Conservation (phyloP, 2,329 filamentous ascomycete genomes). For the Akanthomyces dipterigenus region DNA sequence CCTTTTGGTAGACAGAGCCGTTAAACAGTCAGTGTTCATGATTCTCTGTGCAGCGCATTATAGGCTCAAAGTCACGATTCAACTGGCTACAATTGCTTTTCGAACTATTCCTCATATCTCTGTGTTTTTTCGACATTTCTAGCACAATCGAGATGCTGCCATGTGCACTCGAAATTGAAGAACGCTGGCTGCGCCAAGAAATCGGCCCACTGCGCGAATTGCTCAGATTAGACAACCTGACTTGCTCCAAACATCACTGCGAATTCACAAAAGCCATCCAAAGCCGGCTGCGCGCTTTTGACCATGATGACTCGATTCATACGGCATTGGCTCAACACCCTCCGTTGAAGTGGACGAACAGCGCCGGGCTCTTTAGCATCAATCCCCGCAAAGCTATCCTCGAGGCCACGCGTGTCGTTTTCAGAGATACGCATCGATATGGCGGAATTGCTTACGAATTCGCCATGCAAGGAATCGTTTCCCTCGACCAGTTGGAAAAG, state of each 20-base stretch:
- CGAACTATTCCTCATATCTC: too few relatives aligned
- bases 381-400: conserved; percentile 24
- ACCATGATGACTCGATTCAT: conserved; percentile 19
- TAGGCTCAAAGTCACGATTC: background rate
- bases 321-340: background rate
- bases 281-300: conserved; percentile 24
- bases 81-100: background rate
- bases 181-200: conserved; percentile 27
- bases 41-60: background rate
- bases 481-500: conserved; percentile 27
- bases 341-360: background rate
- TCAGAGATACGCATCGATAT: conserved; percentile 19
- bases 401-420: conserved; percentile 21
- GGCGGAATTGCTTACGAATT: conserved; percentile 22
- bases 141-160: conserved; percentile 22
- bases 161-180: conserved; percentile 24
- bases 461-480: conserved; percentile 25
- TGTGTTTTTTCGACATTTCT: background rate
- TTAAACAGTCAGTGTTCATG: too few relatives aligned
- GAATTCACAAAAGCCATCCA: conserved; percentile 28
- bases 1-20: background rate
- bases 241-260: conserved; percentile 20
- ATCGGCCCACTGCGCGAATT: conserved; percentile 21
- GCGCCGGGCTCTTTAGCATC: background rate
- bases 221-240: conserved; percentile 17